Evolutionary conservation across 306 rosid species (phyloP).

Genomic region (Abrus precatorius): DNA sequence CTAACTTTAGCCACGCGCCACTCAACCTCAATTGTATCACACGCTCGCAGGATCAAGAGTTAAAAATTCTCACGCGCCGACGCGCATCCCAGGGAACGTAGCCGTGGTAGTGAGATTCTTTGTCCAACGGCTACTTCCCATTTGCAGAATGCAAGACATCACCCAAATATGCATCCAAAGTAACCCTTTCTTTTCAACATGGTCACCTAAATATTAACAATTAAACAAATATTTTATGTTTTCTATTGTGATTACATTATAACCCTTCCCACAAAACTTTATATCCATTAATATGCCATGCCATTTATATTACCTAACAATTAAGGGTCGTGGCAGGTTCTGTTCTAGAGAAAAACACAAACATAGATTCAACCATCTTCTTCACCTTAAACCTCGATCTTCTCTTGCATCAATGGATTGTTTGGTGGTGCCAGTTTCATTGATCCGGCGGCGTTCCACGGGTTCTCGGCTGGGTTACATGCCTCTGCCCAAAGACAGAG

Average conservation of each 20-base stretch:
- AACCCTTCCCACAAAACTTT: neutral
- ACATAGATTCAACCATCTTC: neutral
- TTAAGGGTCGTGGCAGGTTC: neutral
- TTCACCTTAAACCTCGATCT: neutral
- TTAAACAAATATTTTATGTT: neutral
- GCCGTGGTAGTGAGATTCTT: neutral
- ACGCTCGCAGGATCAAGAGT: too few relatives aligned
- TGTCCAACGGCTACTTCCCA: constrained; percentile 55
- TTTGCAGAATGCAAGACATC: constrained; percentile 13
- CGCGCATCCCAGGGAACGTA: constrained; percentile 38
- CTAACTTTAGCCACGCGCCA: constrained; percentile 21
- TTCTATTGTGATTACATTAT: neutral
- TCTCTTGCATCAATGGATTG: constrained; percentile 65
- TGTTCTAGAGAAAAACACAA: neutral
- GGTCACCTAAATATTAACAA: constrained; percentile 32
- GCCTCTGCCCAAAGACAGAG: constrained; percentile 52
- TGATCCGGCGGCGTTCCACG: constrained; percentile 61
- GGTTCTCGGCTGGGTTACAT: constrained; percentile 61
- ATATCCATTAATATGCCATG: neutral
- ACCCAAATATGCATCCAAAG: constrained; percentile 28
- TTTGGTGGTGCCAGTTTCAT: constrained; percentile 73
- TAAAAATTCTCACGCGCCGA: neutral
- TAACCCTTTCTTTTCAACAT: constrained; percentile 42
- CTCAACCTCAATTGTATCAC: neutral
- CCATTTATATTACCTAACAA: neutral